These are phyloP conservation scores for Dipteronia dyeriana DNA, from an alignment of 345 rosid genomes.

Conservation along the genomic window DNA sequence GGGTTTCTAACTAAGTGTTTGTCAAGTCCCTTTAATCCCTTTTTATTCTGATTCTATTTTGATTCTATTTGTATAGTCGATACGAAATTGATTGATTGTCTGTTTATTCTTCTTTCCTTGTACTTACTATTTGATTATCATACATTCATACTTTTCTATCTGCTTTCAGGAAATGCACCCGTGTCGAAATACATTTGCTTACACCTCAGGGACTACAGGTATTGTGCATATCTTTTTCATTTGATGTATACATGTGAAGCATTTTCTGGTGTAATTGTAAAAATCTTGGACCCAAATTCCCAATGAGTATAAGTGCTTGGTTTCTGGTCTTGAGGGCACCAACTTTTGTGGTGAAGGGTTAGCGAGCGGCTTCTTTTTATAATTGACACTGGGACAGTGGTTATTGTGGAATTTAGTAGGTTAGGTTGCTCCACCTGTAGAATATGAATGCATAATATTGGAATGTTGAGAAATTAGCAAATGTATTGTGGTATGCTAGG, in stretches of 20 bases:
- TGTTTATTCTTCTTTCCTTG: too few species aligned
- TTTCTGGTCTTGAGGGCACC: background rate
- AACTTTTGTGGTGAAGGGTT: background rate
- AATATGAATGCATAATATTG: background rate
- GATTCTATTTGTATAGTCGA: too few species aligned
- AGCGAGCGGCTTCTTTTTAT: background rate
- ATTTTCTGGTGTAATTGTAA: background rate
- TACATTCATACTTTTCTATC: background rate
- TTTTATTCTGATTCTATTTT: too few species aligned
- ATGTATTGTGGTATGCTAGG: background rate
- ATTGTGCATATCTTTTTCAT: too few species aligned
- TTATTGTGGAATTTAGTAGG: background rate
- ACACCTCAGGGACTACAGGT: slow-evolving; percentile 89
- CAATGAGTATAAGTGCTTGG: background rate
- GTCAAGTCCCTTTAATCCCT: too few species aligned
- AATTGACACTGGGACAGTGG: background rate
- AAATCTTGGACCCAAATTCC: background rate
- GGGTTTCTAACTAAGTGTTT: background rate
- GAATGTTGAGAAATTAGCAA: background rate
- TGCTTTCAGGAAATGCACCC: slow-evolving; percentile 83
- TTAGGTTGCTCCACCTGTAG: background rate
- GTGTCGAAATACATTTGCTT: slow-evolving; percentile 82
- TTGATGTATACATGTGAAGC: background rate
- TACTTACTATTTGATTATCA: background rate
- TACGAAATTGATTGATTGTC: too few species aligned